A percentile compares a stretch with the other conserved stretches of the same genome.
Conservation (phyloP, 768 basidiomycete genomes). For the Galerina sulciceps region DNA sequence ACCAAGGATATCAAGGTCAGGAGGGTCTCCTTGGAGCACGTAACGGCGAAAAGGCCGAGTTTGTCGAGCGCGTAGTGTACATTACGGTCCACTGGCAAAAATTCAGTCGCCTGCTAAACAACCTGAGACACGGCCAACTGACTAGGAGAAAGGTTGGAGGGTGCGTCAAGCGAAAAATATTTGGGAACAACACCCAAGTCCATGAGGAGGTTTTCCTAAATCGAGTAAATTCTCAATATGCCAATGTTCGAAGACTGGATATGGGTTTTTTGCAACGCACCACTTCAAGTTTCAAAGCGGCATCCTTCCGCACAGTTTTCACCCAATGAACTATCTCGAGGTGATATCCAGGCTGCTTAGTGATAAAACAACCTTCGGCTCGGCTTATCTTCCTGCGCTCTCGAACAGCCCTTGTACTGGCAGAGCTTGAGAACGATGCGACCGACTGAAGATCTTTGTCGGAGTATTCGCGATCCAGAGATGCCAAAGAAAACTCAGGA, state of each 20-base stretch:
- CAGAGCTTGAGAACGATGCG: not conserved
- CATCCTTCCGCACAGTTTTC: slow-evolving; percentile 8
- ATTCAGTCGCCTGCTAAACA: not conserved
- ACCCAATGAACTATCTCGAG: slow-evolving; percentile 11
- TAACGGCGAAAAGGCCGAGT: slow-evolving; percentile 17
- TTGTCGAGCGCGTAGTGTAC: slow-evolving; percentile 13
- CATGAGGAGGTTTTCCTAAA: slow-evolving; percentile 1
- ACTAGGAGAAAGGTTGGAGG: slow-evolving; percentile 9
- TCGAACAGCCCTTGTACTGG: not conserved
- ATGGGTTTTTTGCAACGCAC: not conserved
- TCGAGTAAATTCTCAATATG: not conserved
- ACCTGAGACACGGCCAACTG: not conserved
- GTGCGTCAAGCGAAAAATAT: not conserved
- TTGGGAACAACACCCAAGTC: not conserved
- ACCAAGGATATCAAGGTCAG: slow-evolving; percentile 9
- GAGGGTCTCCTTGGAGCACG: slow-evolving; percentile 16
- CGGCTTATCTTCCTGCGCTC: slow-evolving; percentile 6
- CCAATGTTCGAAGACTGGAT: not conserved
- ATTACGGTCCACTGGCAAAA: slow-evolving; percentile 13
- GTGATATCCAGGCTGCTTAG: slow-evolving; percentile 3
- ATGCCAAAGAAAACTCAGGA: not conserved
- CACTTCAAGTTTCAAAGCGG: not conserved
- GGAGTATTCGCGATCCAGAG: not conserved
- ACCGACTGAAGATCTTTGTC: not conserved
- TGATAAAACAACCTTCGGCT: slow-evolving; percentile 13